Evolutionary conservation across 2,329 filamentous ascomycete genomes (phyloP), one percentile per base, ranked within the genome.

Genomic region (Corniculantispora saksenae): DNA sequence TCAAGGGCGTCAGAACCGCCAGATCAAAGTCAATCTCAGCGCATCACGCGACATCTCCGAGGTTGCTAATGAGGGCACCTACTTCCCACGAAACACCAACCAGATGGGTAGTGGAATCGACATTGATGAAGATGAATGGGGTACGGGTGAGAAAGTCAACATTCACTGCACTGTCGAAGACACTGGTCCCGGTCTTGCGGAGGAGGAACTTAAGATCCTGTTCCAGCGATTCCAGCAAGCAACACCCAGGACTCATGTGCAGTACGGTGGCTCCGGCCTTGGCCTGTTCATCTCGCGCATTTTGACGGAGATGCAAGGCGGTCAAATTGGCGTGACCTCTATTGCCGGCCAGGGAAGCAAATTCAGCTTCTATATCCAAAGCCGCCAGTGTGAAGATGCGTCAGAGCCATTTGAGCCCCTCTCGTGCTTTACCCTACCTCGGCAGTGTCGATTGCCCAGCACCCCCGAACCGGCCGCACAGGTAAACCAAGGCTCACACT

Each of bases 221-320:
- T 91, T 91, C 75, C 85, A 89, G 67, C 83, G 89, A 7, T 91
- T 91, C 73, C 88, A 87, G 15, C 89, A 91, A 72, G 88, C 89
- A 0, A 86, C 85, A 9, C 88, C 88, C 4, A 82, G 88, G 32
- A 91, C 89, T 0, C 89, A 92, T 71, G 88, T 91, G 2, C 87
- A 90, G 67, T 92, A 91, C 67, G 89, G 89, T 25, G 89, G 89
- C 9, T 89, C 86, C 0, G 89, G 89, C 0, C 78, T 92, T 0
- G 89, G 89, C 0, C 79, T 94, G 1, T 93, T 93, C 78, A 93
- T 94, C 72, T 92, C 88, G 5, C 84, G 90, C 45, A 90, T 91
- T 70, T 78, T 94, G 57, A 91, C 89, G 1, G 90, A 93, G 73
- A 79, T 93, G 58, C 91, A 93, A 76, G 91, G 91, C 17, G 91